phyloP scores from a whole-genome alignment of 2,329 filamentous ascomycete species.

The Fusarium tjaetaba region DNA sequence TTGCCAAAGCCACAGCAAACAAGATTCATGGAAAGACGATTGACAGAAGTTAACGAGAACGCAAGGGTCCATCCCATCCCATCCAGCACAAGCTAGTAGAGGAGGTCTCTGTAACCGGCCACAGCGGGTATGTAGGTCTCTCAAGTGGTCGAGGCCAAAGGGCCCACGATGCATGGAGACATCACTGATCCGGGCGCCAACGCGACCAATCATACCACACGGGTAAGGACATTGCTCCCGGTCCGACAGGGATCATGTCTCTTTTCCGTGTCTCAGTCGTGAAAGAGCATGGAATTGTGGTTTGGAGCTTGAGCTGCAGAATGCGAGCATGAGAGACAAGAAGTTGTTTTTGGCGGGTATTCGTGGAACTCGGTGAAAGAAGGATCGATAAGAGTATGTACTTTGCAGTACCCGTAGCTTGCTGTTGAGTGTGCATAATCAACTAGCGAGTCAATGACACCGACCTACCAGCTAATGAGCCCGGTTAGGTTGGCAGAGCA shows the following conservation, averaged over 20 bases:
- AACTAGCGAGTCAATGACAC: background rate
- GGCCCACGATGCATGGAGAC: slow-evolving; percentile 40
- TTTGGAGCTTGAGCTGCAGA: slow-evolving; percentile 1
- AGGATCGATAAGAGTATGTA: background rate
- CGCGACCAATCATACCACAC: slow-evolving; percentile 46
- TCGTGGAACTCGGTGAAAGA: background rate
- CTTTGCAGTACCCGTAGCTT: too few relatives aligned
- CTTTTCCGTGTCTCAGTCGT: slow-evolving; percentile 29
- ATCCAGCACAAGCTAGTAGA: slow-evolving; percentile 14
- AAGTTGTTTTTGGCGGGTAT: slow-evolving; percentile 3
- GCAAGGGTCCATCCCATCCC: slow-evolving; percentile 26
- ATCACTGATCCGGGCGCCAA: slow-evolving; percentile 49
- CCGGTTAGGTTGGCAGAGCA: background rate
- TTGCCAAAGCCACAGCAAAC: slow-evolving; percentile 10
- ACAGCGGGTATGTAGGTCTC: slow-evolving; percentile 45
- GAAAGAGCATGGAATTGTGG: slow-evolving; percentile 14
- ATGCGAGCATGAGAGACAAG: background rate
- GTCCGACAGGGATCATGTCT: slow-evolving; percentile 31
- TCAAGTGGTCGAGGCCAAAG: slow-evolving; percentile 37
- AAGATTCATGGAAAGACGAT: background rate
- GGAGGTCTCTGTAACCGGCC: slow-evolving; percentile 33
- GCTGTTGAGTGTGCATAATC: background rate
- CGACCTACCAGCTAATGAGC: background rate
- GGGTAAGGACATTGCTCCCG: slow-evolving; percentile 26
- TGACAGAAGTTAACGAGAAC: slow-evolving; percentile 7